These are phyloP conservation scores for Ordospora pajunii DNA, from an alignment of 371 early-diverging fungal genomes.

Conservation along the genomic window DNA sequence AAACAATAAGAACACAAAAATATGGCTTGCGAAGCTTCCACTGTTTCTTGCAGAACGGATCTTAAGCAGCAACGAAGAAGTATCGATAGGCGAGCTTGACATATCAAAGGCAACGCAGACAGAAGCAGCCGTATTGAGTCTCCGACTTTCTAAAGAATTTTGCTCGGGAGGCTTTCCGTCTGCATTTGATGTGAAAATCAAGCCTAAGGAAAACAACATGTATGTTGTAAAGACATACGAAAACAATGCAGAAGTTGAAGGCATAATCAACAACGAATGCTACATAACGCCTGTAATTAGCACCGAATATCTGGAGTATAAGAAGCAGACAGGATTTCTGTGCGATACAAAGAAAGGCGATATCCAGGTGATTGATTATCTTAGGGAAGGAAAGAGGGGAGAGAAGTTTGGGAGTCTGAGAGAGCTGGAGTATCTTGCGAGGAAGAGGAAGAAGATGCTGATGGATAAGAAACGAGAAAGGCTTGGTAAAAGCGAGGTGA, in stretches of 20 bases:
- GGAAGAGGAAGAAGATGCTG: conserved; percentile 59
- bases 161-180: conserved; percentile 23
- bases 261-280: conserved; percentile 50
- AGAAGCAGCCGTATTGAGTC: background rate
- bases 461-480: conserved; percentile 61
- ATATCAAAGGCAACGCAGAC: background rate
- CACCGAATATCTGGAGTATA: conserved; percentile 58
- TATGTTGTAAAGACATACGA: conserved; percentile 22
- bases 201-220: conserved; percentile 24
- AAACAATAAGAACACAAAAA: conserved; percentile 29
- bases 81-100: conserved; percentile 30
- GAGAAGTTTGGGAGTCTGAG: conserved; percentile 54
- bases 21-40: conserved; percentile 57
- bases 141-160: background rate
- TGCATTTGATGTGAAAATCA: conserved; percentile 29
- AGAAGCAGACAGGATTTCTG: conserved; percentile 29
- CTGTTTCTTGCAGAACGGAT: conserved; percentile 47
- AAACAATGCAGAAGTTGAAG: conserved; percentile 43
- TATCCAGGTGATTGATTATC: conserved; percentile 51
- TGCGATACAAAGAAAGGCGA: conserved; percentile 11
- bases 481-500: conserved; percentile 57
- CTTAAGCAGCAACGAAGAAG: background rate
- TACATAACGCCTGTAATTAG: conserved; percentile 55
- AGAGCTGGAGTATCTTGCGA: conserved; percentile 59
- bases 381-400: conserved; percentile 48